Base-by-base conservation (phyloP, 164 flowering plant species). In the Vitis labrusca region DNA sequence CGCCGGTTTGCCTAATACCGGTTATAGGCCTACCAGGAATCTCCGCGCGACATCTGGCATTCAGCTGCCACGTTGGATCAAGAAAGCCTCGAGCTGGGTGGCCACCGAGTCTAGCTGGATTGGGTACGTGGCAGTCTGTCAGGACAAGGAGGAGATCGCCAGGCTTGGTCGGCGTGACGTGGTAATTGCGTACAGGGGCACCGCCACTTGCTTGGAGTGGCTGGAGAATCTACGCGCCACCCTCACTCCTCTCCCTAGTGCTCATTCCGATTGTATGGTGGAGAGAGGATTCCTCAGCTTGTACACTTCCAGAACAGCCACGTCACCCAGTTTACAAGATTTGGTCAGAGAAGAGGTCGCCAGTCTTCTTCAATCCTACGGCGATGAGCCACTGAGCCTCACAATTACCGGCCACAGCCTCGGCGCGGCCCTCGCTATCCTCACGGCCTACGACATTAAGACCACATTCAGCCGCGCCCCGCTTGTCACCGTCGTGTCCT, bases 201-300 rank as follows among this genome's bases (percentile, higher is more conserved):
- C 98, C 2, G 88, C 86, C 59, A 92, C 98, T 2, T 85, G 91
- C 71, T 62, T 89, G 52, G 98, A 92, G 73, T 92, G 98, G 98
- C 72, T 89, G 0, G 96, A 92, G 64, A 92, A 92, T 65, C 71
- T 92, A 16, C 89, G 94, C 0, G 87, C 90, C 57, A 80, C 84
- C 4, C 80, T 91, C 17, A 81, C 92, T 0, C 69, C 37, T 5
- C 50, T 86, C 6, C 83, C 83, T 0, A 9, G 48, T 54, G 54
- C 58, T 0, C 64, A 59, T 47, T 30, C 49, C 47, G 49, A 53
- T 17, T 16, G 29, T n/a, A 92, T 87, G 93, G 98, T 89, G 49
- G 87, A 86, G 72, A 83, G 85, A 1, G 98, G 98, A 0, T 89
- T 92, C 78, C 64, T 87, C 63, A 91, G 91, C 78, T 67, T 89